Evolutionary conservation across 2,329 filamentous ascomycete genomes (phyloP).

Genomic region (Paecilomyces formosus): DNA sequence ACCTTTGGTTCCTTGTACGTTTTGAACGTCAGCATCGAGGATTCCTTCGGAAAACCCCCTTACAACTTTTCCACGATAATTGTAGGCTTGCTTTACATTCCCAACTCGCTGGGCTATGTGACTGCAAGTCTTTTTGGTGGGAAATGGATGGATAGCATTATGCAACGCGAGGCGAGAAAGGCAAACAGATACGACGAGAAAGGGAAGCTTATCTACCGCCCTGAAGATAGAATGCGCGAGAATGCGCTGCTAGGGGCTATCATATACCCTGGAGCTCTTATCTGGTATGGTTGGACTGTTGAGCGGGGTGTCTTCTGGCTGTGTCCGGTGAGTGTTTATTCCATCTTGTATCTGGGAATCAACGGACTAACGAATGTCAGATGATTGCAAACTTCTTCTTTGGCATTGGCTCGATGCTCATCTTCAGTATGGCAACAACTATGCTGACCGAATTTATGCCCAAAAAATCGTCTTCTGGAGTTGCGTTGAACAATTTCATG

Average conservation of each 20-base stretch:
- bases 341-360: constrained; percentile 1
- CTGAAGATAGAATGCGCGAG: constrained; percentile 75
- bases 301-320: constrained; percentile 57
- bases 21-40: constrained; percentile 68
- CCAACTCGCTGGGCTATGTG: constrained; percentile 66
- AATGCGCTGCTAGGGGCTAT: constrained; percentile 71
- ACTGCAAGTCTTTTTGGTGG: constrained; percentile 62
- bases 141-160: constrained; percentile 72
- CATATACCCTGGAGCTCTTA: constrained; percentile 61
- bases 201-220: constrained; percentile 60
- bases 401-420: constrained; percentile 69
- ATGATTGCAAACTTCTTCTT: constrained; percentile 65
- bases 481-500: constrained; percentile 75
- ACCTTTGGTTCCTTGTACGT: constrained; percentile 70
- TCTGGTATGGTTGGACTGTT: constrained; percentile 72
- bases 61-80: constrained; percentile 64
- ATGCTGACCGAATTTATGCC: constrained; percentile 85
- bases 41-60: constrained; percentile 57
- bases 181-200: constrained; percentile 61
- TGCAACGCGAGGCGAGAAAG: constrained; percentile 66
- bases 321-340: constrained; percentile 35
- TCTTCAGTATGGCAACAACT: constrained; percentile 66
- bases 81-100: constrained; percentile 70
- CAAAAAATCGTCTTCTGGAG: constrained; percentile 59
- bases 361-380: constrained; percentile 10